A percentile compares a stretch with the other conserved stretches of the same genome.
These are phyloP conservation scores for Pseudogymnoascus sp. DNA, from an alignment of 2,329 filamentous ascomycete genomes.

Conservation along the genomic window DNA sequence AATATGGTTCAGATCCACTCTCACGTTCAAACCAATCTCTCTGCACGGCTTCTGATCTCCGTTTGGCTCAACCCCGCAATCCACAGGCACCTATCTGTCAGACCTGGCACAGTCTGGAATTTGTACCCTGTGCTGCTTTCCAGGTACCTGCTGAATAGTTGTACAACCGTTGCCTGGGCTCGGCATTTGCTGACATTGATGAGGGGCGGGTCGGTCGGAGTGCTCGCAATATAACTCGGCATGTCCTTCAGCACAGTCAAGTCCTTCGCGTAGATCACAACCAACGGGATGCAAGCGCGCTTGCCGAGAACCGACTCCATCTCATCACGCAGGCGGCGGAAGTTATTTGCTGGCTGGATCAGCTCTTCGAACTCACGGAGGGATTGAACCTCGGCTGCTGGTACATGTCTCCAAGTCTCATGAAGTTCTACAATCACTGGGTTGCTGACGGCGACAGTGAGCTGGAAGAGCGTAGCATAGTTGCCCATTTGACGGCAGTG, in stretches of 20 bases:
- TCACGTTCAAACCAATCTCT: background rate
- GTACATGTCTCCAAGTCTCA: conserved; percentile 65
- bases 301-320: conserved; percentile 64
- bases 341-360: conserved; percentile 71
- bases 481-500: conserved; percentile 72
- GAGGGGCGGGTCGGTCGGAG: conserved; percentile 57
- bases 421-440: conserved; percentile 62
- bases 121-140: conserved; percentile 69
- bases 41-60: conserved; percentile 50
- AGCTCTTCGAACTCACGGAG: conserved; percentile 63
- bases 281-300: conserved; percentile 73
- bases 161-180: conserved; percentile 67
- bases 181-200: conserved; percentile 81
- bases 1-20: background rate
- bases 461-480: conserved; percentile 76
- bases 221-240: conserved; percentile 64
- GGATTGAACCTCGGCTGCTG: conserved; percentile 55
- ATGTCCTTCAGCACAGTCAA: conserved; percentile 75
- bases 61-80: conserved; percentile 68
- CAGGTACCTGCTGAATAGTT: conserved; percentile 69
- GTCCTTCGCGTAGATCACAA: conserved; percentile 77
- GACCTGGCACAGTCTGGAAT: conserved; percentile 67
- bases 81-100: conserved; percentile 79
- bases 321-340: conserved; percentile 66
- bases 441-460: conserved; percentile 68